Conservation (phyloP, 2,329 filamentous ascomycete genomes). For the Penicillium sp. region DNA sequence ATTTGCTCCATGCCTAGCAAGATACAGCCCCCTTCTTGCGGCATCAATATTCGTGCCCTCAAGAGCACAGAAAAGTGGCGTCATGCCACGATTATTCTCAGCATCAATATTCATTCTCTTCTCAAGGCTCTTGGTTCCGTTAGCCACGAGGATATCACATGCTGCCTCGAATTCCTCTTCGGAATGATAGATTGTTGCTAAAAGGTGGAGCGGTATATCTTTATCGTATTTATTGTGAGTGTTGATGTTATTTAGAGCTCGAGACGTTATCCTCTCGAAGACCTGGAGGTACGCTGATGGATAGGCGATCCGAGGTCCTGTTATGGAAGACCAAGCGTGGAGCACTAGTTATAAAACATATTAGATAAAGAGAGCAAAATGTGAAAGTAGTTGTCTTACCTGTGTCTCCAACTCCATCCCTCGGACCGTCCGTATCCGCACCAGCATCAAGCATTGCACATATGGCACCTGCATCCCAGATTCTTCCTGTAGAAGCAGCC, state of each 20-base stretch:
- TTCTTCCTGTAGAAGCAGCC: slow-evolving; percentile 19
- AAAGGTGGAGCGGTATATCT: slow-evolving; percentile 23
- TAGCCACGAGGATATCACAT: slow-evolving; percentile 20
- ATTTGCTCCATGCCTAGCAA: slow-evolving; percentile 21
- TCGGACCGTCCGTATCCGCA: slow-evolving; percentile 18
- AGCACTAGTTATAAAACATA: slow-evolving; percentile 15
- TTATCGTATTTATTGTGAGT: slow-evolving; percentile 17
- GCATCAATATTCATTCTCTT: slow-evolving; percentile 18
- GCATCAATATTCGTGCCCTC: slow-evolving; percentile 18
- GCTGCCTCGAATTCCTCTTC: slow-evolving; percentile 24
- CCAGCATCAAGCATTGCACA: slow-evolving; percentile 20
- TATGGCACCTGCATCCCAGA: slow-evolving; percentile 23
- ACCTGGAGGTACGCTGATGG: slow-evolving; percentile 20
- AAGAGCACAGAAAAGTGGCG: slow-evolving; percentile 21
- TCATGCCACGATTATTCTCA: slow-evolving; percentile 17
- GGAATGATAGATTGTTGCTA: slow-evolving; percentile 19
- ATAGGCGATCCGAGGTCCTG: slow-evolving; percentile 22
- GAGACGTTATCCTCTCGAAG: slow-evolving; percentile 16
- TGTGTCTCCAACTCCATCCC: slow-evolving; percentile 17
- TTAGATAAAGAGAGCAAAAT: background rate
- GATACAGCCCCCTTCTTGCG: slow-evolving; percentile 16
- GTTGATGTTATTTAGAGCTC: slow-evolving; percentile 17
- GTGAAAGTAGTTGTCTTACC: background rate
- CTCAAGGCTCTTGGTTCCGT: slow-evolving; percentile 10
- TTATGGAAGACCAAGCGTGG: slow-evolving; percentile 22